These are phyloP conservation scores for Hanseniaspora taiwanica DNA, from an alignment of 805 yeast genomes.

Conservation along the genomic window DNA sequence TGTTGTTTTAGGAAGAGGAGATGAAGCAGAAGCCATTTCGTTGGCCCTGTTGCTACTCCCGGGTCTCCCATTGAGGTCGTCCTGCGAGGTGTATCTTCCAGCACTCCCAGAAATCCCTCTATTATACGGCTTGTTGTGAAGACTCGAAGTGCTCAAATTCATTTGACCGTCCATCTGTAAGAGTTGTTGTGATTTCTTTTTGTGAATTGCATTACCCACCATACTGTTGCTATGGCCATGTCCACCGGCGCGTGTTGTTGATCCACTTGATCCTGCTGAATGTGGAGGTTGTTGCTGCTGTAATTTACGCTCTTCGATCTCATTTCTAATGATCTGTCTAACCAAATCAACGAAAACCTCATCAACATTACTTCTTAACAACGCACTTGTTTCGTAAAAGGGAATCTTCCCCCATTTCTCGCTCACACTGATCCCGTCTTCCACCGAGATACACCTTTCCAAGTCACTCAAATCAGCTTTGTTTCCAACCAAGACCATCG, in stretches of 20 bases:
- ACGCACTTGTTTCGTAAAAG: constrained; percentile 89
- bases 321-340: constrained; percentile 53
- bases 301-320: constrained; percentile 12
- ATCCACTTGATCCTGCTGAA: background rate
- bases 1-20: background rate
- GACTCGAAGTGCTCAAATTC: background rate
- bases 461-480: constrained; percentile 65
- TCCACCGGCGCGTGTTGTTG: background rate
- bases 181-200: background rate
- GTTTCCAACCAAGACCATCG: constrained; percentile 85
- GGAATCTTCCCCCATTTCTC: constrained; percentile 84
- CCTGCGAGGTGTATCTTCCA: background rate
- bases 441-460: constrained; percentile 64
- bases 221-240: background rate
- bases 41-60: background rate
- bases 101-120: too few species aligned
- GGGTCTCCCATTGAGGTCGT: background rate
- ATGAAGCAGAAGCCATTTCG: background rate
- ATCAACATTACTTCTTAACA: constrained; percentile 77
- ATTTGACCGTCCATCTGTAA: background rate
- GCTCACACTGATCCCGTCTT: constrained; percentile 72
- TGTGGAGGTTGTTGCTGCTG: background rate
- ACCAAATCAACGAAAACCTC: constrained; percentile 84
- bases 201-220: background rate
- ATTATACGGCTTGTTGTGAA: background rate